A percentile compares a stretch with the other conserved stretches of the same genome.
These are phyloP conservation scores for Emergomyces africanus DNA, from an alignment of 2,329 filamentous ascomycete species.

Conservation along the genomic window DNA sequence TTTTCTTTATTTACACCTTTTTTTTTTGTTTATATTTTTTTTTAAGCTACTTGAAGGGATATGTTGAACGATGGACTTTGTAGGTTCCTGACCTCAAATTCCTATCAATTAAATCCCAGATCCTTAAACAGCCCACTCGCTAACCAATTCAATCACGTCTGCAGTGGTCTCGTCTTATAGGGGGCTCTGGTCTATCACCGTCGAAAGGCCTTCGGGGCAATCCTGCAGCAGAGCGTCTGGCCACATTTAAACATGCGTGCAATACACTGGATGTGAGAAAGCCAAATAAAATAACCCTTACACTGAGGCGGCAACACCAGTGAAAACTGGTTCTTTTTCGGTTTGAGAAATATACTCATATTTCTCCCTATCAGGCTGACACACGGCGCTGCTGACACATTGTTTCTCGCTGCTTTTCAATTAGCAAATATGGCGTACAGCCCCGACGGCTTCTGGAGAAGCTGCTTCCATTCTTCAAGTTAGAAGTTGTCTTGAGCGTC, in stretches of 20 bases:
- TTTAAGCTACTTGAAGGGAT: no score
- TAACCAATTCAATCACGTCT: conserved; percentile 2
- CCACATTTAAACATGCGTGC: conserved; percentile 49
- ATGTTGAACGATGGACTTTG: conserved; percentile 30
- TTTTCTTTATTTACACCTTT: no score
- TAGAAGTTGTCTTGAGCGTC: conserved; percentile 40
- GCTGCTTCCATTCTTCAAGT: conserved; percentile 38
- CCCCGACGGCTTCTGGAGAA: conserved; percentile 36
- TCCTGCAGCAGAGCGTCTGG: conserved; percentile 47
- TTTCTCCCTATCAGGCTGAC: not conserved
- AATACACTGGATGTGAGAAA: conserved; percentile 42
- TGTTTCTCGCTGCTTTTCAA: not conserved
- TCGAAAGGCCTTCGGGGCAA: conserved; percentile 38
- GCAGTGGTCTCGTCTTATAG: conserved; percentile 50
- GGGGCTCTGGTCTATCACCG: conserved; percentile 37
- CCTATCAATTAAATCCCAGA: not conserved
- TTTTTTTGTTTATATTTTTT: no score
- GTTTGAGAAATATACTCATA: not conserved
- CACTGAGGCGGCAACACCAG: not conserved
- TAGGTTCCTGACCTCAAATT: conserved; percentile 18
- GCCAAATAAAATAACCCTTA: not conserved
- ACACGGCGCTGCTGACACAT: conserved; percentile 2
- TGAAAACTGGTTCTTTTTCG: not conserved
- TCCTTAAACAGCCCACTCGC: not conserved
- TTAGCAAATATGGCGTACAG: conserved; percentile 49